Base-by-base conservation (phyloP, 805 yeast species). In the Lipomyces kockii region DNA sequence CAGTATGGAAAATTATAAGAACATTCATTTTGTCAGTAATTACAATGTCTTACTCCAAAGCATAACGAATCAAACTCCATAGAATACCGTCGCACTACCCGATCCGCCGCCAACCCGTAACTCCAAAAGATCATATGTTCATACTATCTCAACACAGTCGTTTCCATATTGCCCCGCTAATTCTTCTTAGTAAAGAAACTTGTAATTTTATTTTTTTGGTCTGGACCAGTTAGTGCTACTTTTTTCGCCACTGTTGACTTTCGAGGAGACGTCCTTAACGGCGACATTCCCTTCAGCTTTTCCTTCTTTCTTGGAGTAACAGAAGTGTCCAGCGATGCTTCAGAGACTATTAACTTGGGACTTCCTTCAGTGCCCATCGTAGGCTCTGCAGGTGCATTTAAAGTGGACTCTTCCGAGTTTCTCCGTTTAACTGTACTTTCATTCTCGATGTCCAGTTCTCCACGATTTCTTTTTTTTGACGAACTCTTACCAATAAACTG, bases 171-270 rank as follows among this genome's bases (percentile, higher is more conserved):
- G 20, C 2, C 2, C 49, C 8, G 22, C 25, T 39, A 35, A 8
- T 34, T 12, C 29, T 46, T 65, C 51, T 65, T 61, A 20, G 51
- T 20, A 52, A 64, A 64, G 35, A 65, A 65, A 25, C 56, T 37
- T 14, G 68, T 65, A 39, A 65, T 65, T 53, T 65, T 65, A 12
- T 54, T 14, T n/a, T 49, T 51, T 32, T 60, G 43, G 32, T 52
- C 32, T 60, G 22, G 32, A 20, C 20, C 20, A 12, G 39, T 6
- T 7, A 49, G 9, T 25, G 54, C 58, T 12, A 9, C 14, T 17
- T 55, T 14, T n/a, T 22, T 25, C 22, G 35, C 12, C 55, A 17
- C 39, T 52, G 32, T 4, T 17, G 63, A 49, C 25, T 58, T 54
- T 2, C 53, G 14, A 4, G 55, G 29, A 12, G 62, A 46, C 12